A percentile compares a stretch with the other conserved stretches of the same genome.
These are phyloP conservation scores for Microdochium bolleyi DNA, from an alignment of 2,329 filamentous ascomycete genomes.

Conservation along the genomic window DNA sequence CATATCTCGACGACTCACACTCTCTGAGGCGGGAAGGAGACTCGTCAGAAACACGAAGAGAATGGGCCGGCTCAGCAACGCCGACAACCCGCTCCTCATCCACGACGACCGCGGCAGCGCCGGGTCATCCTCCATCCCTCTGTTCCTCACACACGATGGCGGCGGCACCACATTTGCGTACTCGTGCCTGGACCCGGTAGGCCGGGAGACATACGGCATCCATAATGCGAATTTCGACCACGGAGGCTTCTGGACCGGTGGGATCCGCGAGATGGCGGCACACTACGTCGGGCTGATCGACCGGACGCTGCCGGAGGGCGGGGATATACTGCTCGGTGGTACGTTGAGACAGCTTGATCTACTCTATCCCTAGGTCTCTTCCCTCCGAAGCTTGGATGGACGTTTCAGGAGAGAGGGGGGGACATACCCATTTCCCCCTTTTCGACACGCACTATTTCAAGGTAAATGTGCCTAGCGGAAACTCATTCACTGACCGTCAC, in stretches of 20 bases:
- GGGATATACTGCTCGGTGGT: conserved; percentile 40
- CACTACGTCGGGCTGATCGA: conserved; percentile 40
- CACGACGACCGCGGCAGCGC: background rate
- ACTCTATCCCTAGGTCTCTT: too few species aligned
- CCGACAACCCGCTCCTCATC: background rate
- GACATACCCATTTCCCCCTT: too few species aligned
- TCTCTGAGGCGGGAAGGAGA: background rate
- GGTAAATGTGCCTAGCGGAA: too few species aligned
- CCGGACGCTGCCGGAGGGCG: conserved; percentile 22
- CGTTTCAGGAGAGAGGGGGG: too few species aligned
- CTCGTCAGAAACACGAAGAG: too few species aligned
- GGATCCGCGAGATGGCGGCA: conserved; percentile 45
- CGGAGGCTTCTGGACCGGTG: conserved; percentile 38
- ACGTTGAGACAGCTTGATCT: too few species aligned
- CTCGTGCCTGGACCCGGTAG: conserved; percentile 40
- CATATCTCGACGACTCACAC: too few species aligned
- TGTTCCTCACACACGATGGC: conserved; percentile 53
- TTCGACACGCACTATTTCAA: too few species aligned
- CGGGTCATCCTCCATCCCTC: conserved; percentile 24
- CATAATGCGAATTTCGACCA: conserved; percentile 44
- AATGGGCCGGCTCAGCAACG: background rate
- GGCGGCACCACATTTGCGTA: conserved; percentile 53
- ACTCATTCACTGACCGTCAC: background rate
- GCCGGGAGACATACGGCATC: conserved; percentile 44
- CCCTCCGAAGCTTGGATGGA: too few species aligned